These are phyloP conservation scores for Aspergillus clavatus DNA, from an alignment of 2,329 filamentous ascomycete genomes.

Conservation along the genomic window DNA sequence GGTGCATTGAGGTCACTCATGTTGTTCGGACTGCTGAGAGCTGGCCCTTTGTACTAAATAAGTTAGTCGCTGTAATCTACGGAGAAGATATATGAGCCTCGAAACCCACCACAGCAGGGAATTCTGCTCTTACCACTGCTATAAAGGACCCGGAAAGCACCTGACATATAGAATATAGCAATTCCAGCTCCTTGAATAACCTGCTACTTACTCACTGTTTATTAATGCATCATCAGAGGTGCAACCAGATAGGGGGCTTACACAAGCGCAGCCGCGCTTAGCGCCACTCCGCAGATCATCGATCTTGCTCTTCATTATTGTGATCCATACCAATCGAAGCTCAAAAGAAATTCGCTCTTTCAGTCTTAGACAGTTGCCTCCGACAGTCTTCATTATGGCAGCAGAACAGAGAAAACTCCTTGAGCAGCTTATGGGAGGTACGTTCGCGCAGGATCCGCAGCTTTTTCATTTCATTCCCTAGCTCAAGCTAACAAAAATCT, in stretches of 20 bases:
- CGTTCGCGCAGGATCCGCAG: constrained; percentile 12
- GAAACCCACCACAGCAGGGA: too few species aligned
- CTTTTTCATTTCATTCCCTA: neutral
- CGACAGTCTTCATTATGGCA: constrained; percentile 60
- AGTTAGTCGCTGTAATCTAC: neutral
- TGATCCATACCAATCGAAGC: neutral
- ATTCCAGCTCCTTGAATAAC: neutral
- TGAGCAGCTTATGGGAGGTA: constrained; percentile 74
- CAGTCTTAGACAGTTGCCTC: neutral
- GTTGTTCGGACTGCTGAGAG: neutral
- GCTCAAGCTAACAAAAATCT: constrained; percentile 23
- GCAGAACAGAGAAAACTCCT: constrained; percentile 98
- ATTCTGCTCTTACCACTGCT: too few species aligned
- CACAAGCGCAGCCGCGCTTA: constrained; percentile 24
- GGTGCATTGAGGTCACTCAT: neutral
- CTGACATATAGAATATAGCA: too few species aligned
- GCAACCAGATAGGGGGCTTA: constrained; percentile 9
- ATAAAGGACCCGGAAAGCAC: too few species aligned
- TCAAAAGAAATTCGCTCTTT: neutral
- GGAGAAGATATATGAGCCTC: too few species aligned
- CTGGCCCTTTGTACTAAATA: neutral
- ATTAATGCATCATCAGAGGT: neutral
- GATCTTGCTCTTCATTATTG: constrained; percentile 1
- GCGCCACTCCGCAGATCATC: constrained; percentile 20
- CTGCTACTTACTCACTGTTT: neutral